Conservation (phyloP, 345 rosid genomes). For the Mangifera indica region DNA sequence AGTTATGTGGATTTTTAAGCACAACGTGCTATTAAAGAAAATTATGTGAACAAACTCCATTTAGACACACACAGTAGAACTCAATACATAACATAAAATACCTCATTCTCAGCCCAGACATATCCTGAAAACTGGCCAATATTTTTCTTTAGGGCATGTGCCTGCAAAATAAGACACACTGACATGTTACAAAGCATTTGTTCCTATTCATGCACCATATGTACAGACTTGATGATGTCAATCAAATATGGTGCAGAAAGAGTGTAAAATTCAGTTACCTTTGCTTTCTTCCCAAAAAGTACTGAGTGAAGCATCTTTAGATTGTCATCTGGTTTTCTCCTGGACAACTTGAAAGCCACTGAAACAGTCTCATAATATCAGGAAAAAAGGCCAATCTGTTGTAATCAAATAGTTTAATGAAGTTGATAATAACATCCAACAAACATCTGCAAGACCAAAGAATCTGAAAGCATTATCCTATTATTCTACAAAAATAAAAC, state of each 20-base stretch:
- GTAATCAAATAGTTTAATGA: conserved; percentile 13
- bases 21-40: not conserved
- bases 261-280: conserved; percentile 43
- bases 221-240: conserved; percentile 4
- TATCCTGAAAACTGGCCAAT: conserved; percentile 91
- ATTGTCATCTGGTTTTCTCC: conserved; percentile 90
- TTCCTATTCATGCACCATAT: not conserved
- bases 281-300: conserved; percentile 95
- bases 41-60: not conserved
- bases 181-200: not conserved
- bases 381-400: conserved; percentile 19
- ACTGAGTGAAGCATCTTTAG: conserved; percentile 70
- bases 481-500: not conserved
- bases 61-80: not conserved
- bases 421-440: conserved; percentile 6
- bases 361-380: conserved; percentile 40
- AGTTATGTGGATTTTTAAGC: not conserved
- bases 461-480: not conserved
- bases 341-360: conserved; percentile 96
- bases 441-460: not conserved
- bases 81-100: conserved; percentile 28
- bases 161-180: conserved; percentile 39
- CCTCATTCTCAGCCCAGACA: conserved; percentile 89
- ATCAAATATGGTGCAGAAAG: not conserved
- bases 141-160: conserved; percentile 74